Base-by-base conservation (phyloP, 2,329 filamentous ascomycete species). In the Hysterium pulicare region DNA sequence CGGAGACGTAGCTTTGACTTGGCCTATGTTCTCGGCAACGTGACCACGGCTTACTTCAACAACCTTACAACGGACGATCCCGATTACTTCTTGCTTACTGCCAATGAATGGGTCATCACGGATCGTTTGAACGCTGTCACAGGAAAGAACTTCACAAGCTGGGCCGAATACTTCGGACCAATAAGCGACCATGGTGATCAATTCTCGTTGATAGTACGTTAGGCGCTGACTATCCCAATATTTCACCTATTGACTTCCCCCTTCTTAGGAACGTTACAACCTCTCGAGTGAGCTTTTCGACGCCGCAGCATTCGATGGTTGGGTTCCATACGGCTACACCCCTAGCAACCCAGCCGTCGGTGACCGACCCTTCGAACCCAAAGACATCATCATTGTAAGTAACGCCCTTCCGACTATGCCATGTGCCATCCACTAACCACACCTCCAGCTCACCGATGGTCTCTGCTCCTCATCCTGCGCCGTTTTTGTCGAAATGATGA, bases 381-480 rank as follows among this genome's bases (percentile, higher is more conserved):
- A 66, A n/a, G 51, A 67, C 31, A 65, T 67, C 20, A 47, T 66
- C 24, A 24, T 68, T 4, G 44, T 47, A 41, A 45, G 41, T 24
- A 19, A 6, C 10, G n/a, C 11, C 11, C 20, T 20, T 11, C 1
- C 10, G 1, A 2, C 22, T 28, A 22, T 30, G 32, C 15, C 30
- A 26, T 36, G 37, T 15, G 22, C 17, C 13, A 10, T 41, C n/a
- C 26, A 46, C 40, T 40, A 17, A 28, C 19, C 5, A 32, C 44
- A 64, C 0, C 50, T 62, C 15, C 49, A 65, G 32, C 53, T 80
- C 19, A 72, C 71, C 11, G 76, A 82, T 48, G 78, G 79, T 17
- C 57, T 61, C 28, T 83, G 79, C 53, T 70, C 68, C 19, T 81
- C 77, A 1, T 75, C 79, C 3, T 83, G 80, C 54, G 70, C 76